Evolutionary conservation across 2,329 filamentous ascomycete species (phyloP).

Genomic region (Penicillium sclerotigenum): DNA sequence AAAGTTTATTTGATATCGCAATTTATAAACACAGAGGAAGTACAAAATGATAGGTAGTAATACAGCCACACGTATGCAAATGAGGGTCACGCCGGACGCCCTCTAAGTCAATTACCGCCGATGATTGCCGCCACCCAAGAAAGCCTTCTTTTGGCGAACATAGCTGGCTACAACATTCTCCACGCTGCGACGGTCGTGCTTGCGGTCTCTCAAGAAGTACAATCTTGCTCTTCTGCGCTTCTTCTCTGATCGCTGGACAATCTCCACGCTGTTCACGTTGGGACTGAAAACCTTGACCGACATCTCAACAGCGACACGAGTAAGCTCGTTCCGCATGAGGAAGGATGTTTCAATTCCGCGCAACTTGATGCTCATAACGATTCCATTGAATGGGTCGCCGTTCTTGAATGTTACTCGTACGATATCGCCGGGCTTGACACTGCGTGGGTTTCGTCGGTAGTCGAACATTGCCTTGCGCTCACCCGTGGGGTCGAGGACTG

Average conservation of each 20-base stretch:
- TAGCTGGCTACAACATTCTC: constrained; percentile 73
- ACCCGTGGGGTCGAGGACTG: constrained; percentile 77
- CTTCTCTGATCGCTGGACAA: constrained; percentile 82
- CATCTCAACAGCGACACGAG: constrained; percentile 88
- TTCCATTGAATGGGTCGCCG: constrained; percentile 85
- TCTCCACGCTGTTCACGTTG: constrained; percentile 83
- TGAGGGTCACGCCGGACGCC: constrained; percentile 9
- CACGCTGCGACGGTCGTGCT: constrained; percentile 83
- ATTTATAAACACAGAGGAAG: constrained; percentile 10
- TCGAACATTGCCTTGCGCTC: constrained; percentile 79
- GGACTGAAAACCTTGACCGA: constrained; percentile 95
- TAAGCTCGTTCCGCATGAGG: constrained; percentile 79
- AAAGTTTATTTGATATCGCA: constrained; percentile 12
- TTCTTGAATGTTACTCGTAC: constrained; percentile 82
- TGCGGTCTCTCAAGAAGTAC: constrained; percentile 85
- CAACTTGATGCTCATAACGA: constrained; percentile 80
- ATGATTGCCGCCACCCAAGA: constrained; percentile 28
- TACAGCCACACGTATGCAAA: constrained; percentile 11
- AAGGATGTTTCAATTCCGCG: constrained; percentile 88
- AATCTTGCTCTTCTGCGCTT: constrained; percentile 80
- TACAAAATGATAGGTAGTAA: constrained; percentile 12
- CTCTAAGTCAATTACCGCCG: constrained; percentile 19
- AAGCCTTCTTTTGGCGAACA: constrained; percentile 52
- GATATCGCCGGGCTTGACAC: constrained; percentile 81
- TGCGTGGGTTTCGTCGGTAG: constrained; percentile 67